Evolutionary conservation across 2,329 filamentous ascomycete genomes (phyloP).

Genomic region (Verticillium nonalfalfae): DNA sequence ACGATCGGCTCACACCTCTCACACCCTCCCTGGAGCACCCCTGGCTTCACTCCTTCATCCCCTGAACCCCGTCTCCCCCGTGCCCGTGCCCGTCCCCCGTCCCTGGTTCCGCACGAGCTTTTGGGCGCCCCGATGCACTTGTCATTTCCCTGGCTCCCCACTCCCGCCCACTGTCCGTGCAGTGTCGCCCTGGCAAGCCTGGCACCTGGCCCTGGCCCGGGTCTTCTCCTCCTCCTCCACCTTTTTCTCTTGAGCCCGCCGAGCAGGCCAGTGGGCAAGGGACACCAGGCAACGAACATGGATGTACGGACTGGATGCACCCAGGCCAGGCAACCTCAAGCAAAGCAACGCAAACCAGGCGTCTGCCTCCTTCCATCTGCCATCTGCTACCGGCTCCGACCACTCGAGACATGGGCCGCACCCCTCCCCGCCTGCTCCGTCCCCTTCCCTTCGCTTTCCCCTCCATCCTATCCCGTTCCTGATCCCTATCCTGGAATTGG

Average conservation of each 20-base stretch:
- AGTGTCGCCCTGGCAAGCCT: not conserved
- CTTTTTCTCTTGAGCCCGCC: not conserved
- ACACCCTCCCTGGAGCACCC: not conserved
- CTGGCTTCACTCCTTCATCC: not conserved
- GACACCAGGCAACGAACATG: not conserved
- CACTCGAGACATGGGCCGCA: slow-evolving; percentile 1
- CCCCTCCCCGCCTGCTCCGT: not conserved
- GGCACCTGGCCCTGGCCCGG: not conserved
- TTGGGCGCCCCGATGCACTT: slow-evolving; percentile 1
- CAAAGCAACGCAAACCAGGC: no score
- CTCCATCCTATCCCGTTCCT: slow-evolving; percentile 1
- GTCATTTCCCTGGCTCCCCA: slow-evolving; percentile 3
- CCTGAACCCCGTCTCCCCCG: not conserved
- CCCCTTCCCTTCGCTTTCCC: not conserved
- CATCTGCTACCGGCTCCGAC: slow-evolving; percentile 5
- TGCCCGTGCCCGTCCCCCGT: not conserved
- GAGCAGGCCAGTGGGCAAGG: not conserved
- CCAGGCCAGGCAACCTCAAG: not conserved
- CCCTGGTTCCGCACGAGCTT: slow-evolving; percentile 1
- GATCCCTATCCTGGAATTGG: not conserved
- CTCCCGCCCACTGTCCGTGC: slow-evolving; percentile 1
- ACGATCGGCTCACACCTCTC: not conserved
- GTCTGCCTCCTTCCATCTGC: slow-evolving; percentile 1
- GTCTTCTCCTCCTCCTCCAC: not conserved
- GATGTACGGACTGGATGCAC: not conserved